A percentile compares a stretch with the other conserved stretches of the same genome.
Evolutionary conservation across 192 early-diverging fungal species (phyloP).

Genomic region (Coemansia sp.): DNA sequence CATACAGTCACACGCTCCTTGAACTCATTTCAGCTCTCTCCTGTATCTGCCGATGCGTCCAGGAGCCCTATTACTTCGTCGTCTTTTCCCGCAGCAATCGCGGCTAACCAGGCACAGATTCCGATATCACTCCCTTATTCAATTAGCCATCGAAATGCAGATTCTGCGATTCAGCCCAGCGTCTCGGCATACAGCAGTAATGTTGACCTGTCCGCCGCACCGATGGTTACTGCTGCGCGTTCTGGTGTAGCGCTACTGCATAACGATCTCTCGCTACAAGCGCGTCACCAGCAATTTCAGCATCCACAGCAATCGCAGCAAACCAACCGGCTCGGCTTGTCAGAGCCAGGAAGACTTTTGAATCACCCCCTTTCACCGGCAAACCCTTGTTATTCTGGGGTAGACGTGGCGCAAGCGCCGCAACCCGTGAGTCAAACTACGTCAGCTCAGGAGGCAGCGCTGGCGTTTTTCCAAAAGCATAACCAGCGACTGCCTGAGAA

Average conservation of each 20-base stretch:
- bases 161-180: not conserved
- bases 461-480: constrained; percentile 12
- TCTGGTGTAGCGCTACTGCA: not conserved
- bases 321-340: not conserved
- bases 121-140: not conserved
- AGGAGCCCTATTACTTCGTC: constrained; percentile 1
- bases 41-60: not conserved
- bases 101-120: not conserved
- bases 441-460: not conserved
- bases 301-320: constrained; percentile 14
- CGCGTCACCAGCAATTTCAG: constrained; percentile 21
- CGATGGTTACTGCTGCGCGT: not conserved
- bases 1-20: not conserved
- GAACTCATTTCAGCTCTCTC: not conserved
- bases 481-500: not conserved
- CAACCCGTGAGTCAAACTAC: not conserved
- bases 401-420: not conserved
- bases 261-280: not conserved
- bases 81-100: not conserved
- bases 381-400: not conserved
- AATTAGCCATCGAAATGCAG: not conserved
- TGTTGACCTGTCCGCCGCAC: not conserved
- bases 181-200: too few relatives aligned
- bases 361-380: not conserved
- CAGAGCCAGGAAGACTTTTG: not conserved